Percentiles rank a stretch among this genome's conserved stretches.
Conservation (phyloP, 305 asterid genomes). For the Fraxinus xanthoxyloides region DNA sequence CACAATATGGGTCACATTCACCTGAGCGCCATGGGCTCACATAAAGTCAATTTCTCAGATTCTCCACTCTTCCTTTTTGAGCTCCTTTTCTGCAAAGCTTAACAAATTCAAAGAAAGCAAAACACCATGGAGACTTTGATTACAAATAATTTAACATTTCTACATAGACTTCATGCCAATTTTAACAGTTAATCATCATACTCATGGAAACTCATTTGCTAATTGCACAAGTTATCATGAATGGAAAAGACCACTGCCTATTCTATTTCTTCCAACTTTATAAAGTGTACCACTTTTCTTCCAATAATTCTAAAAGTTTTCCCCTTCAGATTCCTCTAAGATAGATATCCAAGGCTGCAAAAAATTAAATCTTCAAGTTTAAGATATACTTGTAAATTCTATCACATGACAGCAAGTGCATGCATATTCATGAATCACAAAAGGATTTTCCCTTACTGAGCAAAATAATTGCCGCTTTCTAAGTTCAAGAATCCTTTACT, state of each 20-base stretch:
- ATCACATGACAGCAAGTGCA: slow-evolving; percentile 25
- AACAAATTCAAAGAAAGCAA: slow-evolving; percentile 11
- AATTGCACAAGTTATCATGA: slow-evolving; percentile 1
- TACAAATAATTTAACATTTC: slow-evolving; percentile 8
- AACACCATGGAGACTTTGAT: not conserved
- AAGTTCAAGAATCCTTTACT: slow-evolving; percentile 23
- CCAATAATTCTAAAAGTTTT: slow-evolving; percentile 50
- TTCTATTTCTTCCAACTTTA: slow-evolving; percentile 31
- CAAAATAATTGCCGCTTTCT: slow-evolving; percentile 37
- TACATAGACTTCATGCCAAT: not conserved
- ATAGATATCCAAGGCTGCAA: slow-evolving; percentile 3
- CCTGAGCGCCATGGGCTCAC: not conserved
- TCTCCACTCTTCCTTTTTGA: slow-evolving; percentile 34
- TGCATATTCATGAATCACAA: slow-evolving; percentile 62
- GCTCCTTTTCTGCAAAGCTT: slow-evolving; percentile 14
- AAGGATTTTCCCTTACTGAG: not conserved
- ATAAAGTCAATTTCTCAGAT: slow-evolving; percentile 38
- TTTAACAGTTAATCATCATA: slow-evolving; percentile 28
- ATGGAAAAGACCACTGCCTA: slow-evolving; percentile 31
- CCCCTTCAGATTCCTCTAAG: slow-evolving; percentile 34
- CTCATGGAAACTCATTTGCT: slow-evolving; percentile 14
- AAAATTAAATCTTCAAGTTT: slow-evolving; percentile 22
- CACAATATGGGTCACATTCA: slow-evolving; percentile 3
- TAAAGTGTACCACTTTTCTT: slow-evolving; percentile 39
- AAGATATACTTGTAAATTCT: slow-evolving; percentile 31